Base-by-base conservation (phyloP, 257 asterid genomes). In the Ilex aquifolium region DNA sequence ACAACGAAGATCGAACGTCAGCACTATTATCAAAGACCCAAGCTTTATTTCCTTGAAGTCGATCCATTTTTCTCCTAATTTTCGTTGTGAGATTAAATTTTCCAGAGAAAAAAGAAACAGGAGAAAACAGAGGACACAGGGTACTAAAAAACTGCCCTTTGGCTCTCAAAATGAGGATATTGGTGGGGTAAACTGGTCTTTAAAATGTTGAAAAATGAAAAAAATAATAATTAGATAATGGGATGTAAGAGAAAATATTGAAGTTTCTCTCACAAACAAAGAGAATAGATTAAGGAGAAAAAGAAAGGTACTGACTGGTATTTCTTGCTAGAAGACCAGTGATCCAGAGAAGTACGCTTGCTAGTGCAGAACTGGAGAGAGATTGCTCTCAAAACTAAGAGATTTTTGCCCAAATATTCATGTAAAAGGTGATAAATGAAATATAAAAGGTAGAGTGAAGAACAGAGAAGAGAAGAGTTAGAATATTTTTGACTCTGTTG, bases 1-100 rank as follows among this genome's bases (percentile, higher is more conserved):
- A 91, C 6, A 91, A 49, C 0, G 95, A 79, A 17, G 67, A 57
- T 59, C 96, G 85, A 32, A 82, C 75, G 10, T 56, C 67, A 3
- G 83, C 61, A 29, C 68, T 66, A 30, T 74, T 79, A 49, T 60
- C 82, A 40, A 65, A 30, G 3, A 59, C 15, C 30, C 75, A 57
- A 2, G 68, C 66, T 58, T 5, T 68, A 56, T 32, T 74, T 74
- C 76, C 85, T 63, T 68, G 68, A 46, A 63, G 60, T 64, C 36
- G 59, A 13, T 69, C 69, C 91, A 84, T 91, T 71, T 64, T 61
- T 51, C 48, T 42, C 13, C 55, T n/a, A 32, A 59, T 66, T 31
- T 44, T 68, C 36, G 31, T 31, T 53, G 31, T 36, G 39, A 54
- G 42, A 36, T 36, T 36, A 0, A 36, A 36, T 36, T 36, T 36